phyloP scores from a whole-genome alignment of 768 basidiomycete species.

The Mycena kentingensis region DNA sequence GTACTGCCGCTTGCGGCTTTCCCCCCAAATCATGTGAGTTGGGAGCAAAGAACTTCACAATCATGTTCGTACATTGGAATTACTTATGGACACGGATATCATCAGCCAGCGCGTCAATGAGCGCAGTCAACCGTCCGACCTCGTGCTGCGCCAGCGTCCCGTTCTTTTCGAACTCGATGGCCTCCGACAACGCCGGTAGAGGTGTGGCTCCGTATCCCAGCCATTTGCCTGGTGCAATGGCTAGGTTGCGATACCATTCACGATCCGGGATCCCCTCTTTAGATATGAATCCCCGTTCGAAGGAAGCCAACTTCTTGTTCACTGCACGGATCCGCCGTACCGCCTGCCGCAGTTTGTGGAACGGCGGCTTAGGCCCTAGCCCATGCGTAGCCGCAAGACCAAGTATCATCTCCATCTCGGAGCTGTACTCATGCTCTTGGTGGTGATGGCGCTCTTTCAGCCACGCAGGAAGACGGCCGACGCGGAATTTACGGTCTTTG shows the following conservation, averaged over 20 bases:
- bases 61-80: no score
- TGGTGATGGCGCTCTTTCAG: slow-evolving; percentile 27
- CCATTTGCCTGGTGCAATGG: slow-evolving; percentile 86
- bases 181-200: slow-evolving; percentile 77
- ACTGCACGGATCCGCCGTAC: slow-evolving; percentile 57
- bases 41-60: no score
- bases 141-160: slow-evolving; percentile 62
- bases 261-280: slow-evolving; percentile 75
- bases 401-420: no score
- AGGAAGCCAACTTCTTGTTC: slow-evolving; percentile 68
- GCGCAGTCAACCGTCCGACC: slow-evolving; percentile 51
- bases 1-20: no score
- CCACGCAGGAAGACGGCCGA: slow-evolving; percentile 30
- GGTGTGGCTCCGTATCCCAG: slow-evolving; percentile 86
- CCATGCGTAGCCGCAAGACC: no score
- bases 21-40: no score
- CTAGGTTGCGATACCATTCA: slow-evolving; percentile 87
- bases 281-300: slow-evolving; percentile 82
- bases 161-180: slow-evolving; percentile 70
- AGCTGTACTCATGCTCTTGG: background rate
- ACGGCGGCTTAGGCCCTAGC: slow-evolving; percentile 27
- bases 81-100: slow-evolving; percentile 28
- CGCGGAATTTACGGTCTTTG: slow-evolving; percentile 19
- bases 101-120: slow-evolving; percentile 57
- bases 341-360: slow-evolving; percentile 54